These are phyloP conservation scores for Herpotrichia juniperi DNA, from an alignment of 2,329 filamentous ascomycete genomes.

Conservation along the genomic window DNA sequence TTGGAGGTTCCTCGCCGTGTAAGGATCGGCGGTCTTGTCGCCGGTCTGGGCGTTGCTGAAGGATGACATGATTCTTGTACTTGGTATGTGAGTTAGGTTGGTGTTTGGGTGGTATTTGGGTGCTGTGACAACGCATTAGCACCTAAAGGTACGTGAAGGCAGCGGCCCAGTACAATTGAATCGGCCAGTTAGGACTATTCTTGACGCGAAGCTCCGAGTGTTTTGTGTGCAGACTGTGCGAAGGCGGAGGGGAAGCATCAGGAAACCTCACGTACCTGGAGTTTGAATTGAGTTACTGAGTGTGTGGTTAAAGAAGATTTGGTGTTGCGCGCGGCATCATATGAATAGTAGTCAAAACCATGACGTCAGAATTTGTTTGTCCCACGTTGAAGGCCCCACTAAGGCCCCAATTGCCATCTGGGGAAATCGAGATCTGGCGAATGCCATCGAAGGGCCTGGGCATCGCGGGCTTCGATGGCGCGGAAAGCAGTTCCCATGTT, in stretches of 20 bases:
- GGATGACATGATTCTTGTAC: conserved; percentile 33
- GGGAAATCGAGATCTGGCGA: conserved; percentile 16
- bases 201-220: background rate
- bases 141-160: too few relatives aligned
- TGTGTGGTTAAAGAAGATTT: background rate
- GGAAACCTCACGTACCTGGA: background rate
- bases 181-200: background rate
- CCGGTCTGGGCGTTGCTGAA: conserved; percentile 49
- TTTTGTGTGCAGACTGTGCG: background rate
- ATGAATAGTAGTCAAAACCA: background rate
- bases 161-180: background rate
- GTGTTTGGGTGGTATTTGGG: background rate
- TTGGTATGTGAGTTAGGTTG: background rate
- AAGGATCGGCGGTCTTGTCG: conserved; percentile 69
- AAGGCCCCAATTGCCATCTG: conserved; percentile 1
- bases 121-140: background rate
- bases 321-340: background rate
- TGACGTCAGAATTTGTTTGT: conserved; percentile 20
- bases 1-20: conserved; percentile 77
- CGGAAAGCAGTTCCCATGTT: too few relatives aligned
- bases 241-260: background rate
- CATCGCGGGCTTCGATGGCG: conserved; percentile 4
- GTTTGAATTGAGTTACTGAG: background rate
- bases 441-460: conserved; percentile 4
- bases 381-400: conserved; percentile 8